Evolutionary conservation across 2,329 filamentous ascomycete species (phyloP).

Genomic region (Monosporascus sp.): DNA sequence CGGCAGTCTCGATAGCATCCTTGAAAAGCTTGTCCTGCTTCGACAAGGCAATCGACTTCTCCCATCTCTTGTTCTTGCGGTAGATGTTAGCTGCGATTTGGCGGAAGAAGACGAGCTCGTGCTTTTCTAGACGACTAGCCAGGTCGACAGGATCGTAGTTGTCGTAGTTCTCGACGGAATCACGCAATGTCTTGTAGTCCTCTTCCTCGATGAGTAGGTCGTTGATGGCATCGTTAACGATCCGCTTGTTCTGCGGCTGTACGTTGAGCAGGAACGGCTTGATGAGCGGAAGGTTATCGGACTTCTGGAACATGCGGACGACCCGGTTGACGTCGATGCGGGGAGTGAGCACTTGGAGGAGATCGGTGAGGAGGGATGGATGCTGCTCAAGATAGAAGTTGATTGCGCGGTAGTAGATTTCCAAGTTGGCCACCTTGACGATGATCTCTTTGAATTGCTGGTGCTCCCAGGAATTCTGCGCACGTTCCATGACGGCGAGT

Average conservation of each 20-base stretch:
- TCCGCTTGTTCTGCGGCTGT: slow-evolving; percentile 94
- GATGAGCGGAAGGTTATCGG: slow-evolving; percentile 94
- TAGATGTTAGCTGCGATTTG: slow-evolving; percentile 98
- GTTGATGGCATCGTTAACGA: slow-evolving; percentile 97
- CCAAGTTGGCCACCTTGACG: slow-evolving; percentile 94
- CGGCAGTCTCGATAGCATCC: slow-evolving; percentile 96
- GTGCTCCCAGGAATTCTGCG: slow-evolving; percentile 97
- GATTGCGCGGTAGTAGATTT: slow-evolving; percentile 96
- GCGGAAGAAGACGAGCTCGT: slow-evolving; percentile 97
- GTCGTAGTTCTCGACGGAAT: slow-evolving; percentile 98
- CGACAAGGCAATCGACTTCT: slow-evolving; percentile 94
- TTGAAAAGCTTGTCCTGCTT: slow-evolving; percentile 99
- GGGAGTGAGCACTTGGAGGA: slow-evolving; percentile 84
- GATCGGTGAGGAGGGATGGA: slow-evolving; percentile 89
- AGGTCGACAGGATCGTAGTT: slow-evolving; percentile 96
- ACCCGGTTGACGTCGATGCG: slow-evolving; percentile 97
- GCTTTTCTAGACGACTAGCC: slow-evolving; percentile 88
- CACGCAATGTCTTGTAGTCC: slow-evolving; percentile 96
- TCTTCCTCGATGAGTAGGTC: slow-evolving; percentile 97
- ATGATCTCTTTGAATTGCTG: slow-evolving; percentile 99
- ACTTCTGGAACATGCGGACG: slow-evolving; percentile 98
- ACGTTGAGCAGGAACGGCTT: slow-evolving; percentile 98
- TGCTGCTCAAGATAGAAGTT: slow-evolving; percentile 98
- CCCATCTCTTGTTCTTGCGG: slow-evolving; percentile 99
- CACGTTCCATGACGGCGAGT: slow-evolving; percentile 94